phyloP scores from a whole-genome alignment of 139 green algal species.

The Pseudopediastrum boryanum region DNA sequence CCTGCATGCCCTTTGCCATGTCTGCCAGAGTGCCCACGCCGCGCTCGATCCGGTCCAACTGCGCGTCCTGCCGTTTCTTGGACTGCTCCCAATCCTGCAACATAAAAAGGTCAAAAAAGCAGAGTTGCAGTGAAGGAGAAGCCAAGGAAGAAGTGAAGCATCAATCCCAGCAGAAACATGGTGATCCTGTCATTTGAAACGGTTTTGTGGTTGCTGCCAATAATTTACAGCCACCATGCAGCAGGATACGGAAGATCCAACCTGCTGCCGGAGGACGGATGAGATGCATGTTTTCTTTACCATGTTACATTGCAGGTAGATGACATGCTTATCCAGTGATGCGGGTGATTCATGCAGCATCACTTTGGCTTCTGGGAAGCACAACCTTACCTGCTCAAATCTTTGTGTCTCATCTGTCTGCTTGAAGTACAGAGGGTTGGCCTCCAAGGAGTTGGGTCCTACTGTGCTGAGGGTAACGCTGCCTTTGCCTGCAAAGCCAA shows the following conservation, averaged over 20 bases:
- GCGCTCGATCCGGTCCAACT: conserved; percentile 78
- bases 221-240: no score
- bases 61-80: conserved; percentile 72
- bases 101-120: no score
- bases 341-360: neutral
- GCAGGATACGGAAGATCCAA: no score
- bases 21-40: conserved; percentile 74
- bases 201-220: no score
- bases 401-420: conserved; percentile 60
- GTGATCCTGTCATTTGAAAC: no score
- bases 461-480: conserved; percentile 13
- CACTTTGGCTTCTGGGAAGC: neutral
- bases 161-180: no score
- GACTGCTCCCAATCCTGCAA: conserved; percentile 68
- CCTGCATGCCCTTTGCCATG: conserved; percentile 75
- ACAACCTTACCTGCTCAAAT: conserved; percentile 63
- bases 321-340: no score
- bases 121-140: no score
- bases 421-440: conserved; percentile 53
- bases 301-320: no score
- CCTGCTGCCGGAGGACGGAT: no score
- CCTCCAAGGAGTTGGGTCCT: conserved; percentile 5
- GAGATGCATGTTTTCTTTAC: no score
- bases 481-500: neutral
- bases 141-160: no score